These are phyloP conservation scores for Symbiodinium natans DNA, from an alignment of 73 alveolate genomes.

Conservation along the genomic window DNA sequence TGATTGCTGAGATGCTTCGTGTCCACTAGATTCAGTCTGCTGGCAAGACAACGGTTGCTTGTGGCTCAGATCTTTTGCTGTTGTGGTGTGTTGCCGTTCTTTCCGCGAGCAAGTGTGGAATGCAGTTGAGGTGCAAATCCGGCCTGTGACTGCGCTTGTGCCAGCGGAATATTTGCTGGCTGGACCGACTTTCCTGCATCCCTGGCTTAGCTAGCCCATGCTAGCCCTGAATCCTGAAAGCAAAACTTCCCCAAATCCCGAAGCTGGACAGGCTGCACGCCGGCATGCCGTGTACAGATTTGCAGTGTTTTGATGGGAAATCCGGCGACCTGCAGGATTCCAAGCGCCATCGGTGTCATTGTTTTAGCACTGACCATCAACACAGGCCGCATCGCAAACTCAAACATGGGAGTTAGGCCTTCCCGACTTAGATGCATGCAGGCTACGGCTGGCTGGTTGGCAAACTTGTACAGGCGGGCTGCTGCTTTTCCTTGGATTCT, in stretches of 20 bases:
- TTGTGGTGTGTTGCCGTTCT: no score
- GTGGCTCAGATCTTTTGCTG: not conserved
- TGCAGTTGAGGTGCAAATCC: constrained; percentile 38
- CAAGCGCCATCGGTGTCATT: constrained; percentile 82
- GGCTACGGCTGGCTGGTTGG: constrained; percentile 93
- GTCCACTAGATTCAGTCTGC: constrained; percentile 66
- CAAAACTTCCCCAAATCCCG: no score
- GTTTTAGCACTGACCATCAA: constrained; percentile 82
- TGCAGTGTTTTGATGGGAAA: no score
- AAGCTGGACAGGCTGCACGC: no score
- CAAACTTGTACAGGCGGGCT: constrained; percentile 78
- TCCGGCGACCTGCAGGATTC: constrained; percentile 24
- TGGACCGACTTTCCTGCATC: constrained; percentile 8
- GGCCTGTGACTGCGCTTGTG: constrained; percentile 87
- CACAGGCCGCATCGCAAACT: constrained; percentile 81
- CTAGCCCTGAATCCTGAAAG: no score
- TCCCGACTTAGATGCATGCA: not conserved
- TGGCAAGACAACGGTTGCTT: constrained; percentile 45
- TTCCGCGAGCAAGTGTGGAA: no score
- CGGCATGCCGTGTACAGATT: no score
- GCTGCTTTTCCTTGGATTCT: not conserved
- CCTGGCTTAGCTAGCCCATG: no score
- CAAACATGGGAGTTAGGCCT: no score
- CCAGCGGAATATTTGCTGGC: constrained; percentile 84
- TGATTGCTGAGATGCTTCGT: constrained; percentile 9